Base-by-base conservation (phyloP, 2,329 filamentous ascomycete species). In the Cryphonectria nitschkei region DNA sequence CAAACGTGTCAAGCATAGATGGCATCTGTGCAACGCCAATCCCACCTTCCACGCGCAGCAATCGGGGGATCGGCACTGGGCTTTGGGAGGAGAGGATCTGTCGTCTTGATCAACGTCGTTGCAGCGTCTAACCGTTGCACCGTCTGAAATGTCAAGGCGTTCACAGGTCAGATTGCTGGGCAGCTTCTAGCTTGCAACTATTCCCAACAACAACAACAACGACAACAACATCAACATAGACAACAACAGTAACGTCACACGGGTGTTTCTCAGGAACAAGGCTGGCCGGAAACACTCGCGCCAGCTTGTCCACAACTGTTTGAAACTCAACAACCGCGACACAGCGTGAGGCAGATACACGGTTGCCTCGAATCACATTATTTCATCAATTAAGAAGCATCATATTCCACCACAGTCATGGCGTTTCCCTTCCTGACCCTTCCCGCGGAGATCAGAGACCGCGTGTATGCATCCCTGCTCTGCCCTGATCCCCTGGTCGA, bases 381-480 rank as follows among this genome's bases (percentile, higher is more conserved):
- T 39, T 13, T 39, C 2, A 8, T 41, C 8, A 13, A 9, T 8
- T 41, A 16, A 43, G 26, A 26, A 56, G 29, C 52, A 56, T 4
- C 34, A 2, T 8, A 14, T 19, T 11, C 7, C 37, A 39, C 34
- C 60, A 14, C 7, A n/a, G n/a, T 19, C 34, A 41, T 39, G 34
- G 60, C 37, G 3, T 54, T 69, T 26, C 67, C 19, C 29, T 69
- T 69, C 29, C 54, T 69, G 3, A 61, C 56, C 19, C 54, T 71
- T 6, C 67, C 70, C 8, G 22, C 50, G 2, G 70, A 71, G 50
- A 52, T 71, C 1, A n/a, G 70, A 5, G 46, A 69, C 13, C n/a
- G 39, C 4, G 50, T 71, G 6, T 71, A 71, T 26, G 41, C 60
- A 26, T 8, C 64, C 2, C 34, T 72, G 37, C 70, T 72, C 56